Evolutionary conservation across 1,139 yeast genomes (phyloP), one percentile per base, ranked within the genome.

Genomic region (Suhomyces bolitotheri): DNA sequence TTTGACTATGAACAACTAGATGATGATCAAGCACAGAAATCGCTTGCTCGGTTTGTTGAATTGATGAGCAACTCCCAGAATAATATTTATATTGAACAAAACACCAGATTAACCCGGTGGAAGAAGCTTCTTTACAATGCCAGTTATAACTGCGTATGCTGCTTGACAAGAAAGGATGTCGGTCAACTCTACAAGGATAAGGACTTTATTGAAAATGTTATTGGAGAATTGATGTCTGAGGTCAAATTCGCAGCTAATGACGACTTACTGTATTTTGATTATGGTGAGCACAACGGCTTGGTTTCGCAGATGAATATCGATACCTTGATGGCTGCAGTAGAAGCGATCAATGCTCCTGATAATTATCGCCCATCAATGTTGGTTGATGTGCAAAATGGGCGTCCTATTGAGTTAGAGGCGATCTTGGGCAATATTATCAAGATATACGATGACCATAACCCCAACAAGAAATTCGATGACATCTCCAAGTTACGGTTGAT

Each of bases 51-150:
- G 39, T 80, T 81, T 49, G 66, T 73, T 6, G 64, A 63, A 2
- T 49, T 82, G 5, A 82, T 83, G 54, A 58, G 56, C 30, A 71
- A 72, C 33, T 69, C 51, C 2, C 54, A 54, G 33, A 78, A 77
- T 47, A 47, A 52, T 5, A 69, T 75, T 30, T 51, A 52, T 7
- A 58, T 71, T 27, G 83, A 80, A 49, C 59, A 56, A 10, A 60
- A 76, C 44, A 78, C 73, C 11, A 71, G 73, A 41, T 65, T 62
- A 49, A 68, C 79, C 5, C 66, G 95, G 54, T 85, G 94, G 94
- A 67, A 76, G 40, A 85, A 85, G 54, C 66, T 85, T 37, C 71
- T 83, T 14, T 84, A 84, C 61, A 85, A 85, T 51, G 75, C 84
- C 7, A 72, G 79, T 3, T 70, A 78, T 54, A 84, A 84, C 60